phyloP scores from a whole-genome alignment of 352 stramenopile genomes.

The Hyphochytrium catenoides region DNA sequence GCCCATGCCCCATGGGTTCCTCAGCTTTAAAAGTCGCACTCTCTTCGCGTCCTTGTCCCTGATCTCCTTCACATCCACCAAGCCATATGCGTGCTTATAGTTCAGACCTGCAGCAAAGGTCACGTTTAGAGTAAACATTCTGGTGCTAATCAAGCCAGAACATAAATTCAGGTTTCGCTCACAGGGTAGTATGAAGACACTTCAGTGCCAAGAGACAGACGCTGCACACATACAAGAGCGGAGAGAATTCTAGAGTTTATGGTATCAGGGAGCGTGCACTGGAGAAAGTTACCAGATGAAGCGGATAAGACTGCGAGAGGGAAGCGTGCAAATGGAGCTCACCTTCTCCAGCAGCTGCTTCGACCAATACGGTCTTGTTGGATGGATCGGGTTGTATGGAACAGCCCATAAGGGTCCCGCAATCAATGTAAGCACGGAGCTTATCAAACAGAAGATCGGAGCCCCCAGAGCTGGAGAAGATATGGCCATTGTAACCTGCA shows the following conservation, averaged over 20 bases:
- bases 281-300: too few relatives aligned
- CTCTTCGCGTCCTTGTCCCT: conserved; percentile 21
- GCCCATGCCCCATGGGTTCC: conserved; percentile 71
- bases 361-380: conserved; percentile 26
- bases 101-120: conserved; percentile 17
- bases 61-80: conserved; percentile 46
- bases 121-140: background rate
- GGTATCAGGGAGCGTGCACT: too few relatives aligned
- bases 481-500: too few relatives aligned
- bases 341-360: conserved; percentile 48
- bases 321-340: too few relatives aligned
- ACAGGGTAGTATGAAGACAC: too few relatives aligned
- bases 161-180: too few relatives aligned
- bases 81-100: conserved; percentile 60
- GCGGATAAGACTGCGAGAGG: too few relatives aligned
- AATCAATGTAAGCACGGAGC: conserved; percentile 36
- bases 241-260: too few relatives aligned
- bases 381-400: conserved; percentile 49
- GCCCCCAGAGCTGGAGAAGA: too few relatives aligned
- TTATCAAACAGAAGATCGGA: conserved; percentile 69
- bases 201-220: too few relatives aligned
- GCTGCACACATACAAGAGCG: too few relatives aligned
- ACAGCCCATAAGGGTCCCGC: conserved; percentile 67
- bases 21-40: conserved; percentile 41
- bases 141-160: background rate